phyloP scores from a whole-genome alignment of 2,329 filamentous ascomycete species.

The Volutella citrinella region DNA sequence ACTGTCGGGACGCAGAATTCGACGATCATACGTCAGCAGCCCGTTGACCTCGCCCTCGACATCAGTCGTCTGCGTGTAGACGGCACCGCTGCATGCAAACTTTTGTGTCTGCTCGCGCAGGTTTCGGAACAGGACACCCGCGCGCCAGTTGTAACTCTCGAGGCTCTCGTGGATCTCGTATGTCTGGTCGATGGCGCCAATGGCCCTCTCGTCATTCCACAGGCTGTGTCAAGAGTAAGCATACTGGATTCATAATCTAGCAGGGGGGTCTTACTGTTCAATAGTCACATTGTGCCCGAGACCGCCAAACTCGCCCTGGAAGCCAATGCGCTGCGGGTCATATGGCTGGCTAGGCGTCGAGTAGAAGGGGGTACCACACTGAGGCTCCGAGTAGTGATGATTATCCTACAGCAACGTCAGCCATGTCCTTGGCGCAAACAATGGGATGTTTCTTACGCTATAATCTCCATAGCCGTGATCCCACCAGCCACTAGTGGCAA shows the following conservation, averaged over 20 bases:
- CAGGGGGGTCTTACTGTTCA: too few species aligned
- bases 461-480: slow-evolving; percentile 69
- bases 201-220: slow-evolving; percentile 60
- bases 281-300: slow-evolving; percentile 63
- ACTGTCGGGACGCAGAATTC: slow-evolving; percentile 54
- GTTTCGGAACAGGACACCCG: slow-evolving; percentile 57
- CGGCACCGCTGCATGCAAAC: slow-evolving; percentile 63
- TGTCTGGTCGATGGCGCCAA: slow-evolving; percentile 61
- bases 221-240: too few species aligned
- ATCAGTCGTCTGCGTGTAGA: slow-evolving; percentile 73
- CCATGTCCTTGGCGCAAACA: too few species aligned
- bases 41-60: slow-evolving; percentile 75
- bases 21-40: slow-evolving; percentile 65
- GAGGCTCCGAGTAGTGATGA: slow-evolving; percentile 68
- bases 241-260: too few species aligned
- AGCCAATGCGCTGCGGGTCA: slow-evolving; percentile 58
- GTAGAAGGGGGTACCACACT: slow-evolving; percentile 69
- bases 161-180: slow-evolving; percentile 62
- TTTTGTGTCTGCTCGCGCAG: slow-evolving; percentile 58
- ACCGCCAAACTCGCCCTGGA: slow-evolving; percentile 71
- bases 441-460: too few species aligned
- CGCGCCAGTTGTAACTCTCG: slow-evolving; percentile 64
- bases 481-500: slow-evolving; percentile 63
- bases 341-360: slow-evolving; percentile 54
- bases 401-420: too few species aligned